Base-by-base conservation (phyloP, 2,329 filamentous ascomycete species). In the Alternaria consortialis region DNA sequence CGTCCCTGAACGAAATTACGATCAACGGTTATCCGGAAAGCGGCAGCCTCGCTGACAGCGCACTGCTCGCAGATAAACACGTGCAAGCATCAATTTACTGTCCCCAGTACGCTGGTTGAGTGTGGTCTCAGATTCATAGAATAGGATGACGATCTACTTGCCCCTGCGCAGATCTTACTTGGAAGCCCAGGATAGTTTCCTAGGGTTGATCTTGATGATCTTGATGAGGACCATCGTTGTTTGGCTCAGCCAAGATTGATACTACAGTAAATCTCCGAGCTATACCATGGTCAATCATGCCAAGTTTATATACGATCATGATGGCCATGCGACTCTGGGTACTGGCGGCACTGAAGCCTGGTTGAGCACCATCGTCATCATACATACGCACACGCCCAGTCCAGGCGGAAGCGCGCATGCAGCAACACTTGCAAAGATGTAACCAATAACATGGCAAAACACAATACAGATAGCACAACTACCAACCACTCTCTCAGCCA, bases 11-110 rank as follows among this genome's bases (percentile, higher is more conserved):
- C 34, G 36, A 51, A 36, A 51, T 56, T n/a, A 51, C 29, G 44
- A 56, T 43, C 36, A 51, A 20, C 53, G 34, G n/a, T 50, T 40
- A 36, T 56, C 25, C 39, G 46, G 46, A 50, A 37, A 37, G 29
- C 13, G 31, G 31, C 46, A 50, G 46, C 46, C 46, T 50, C 20
- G 23, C 32, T 36, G 32, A n/a, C 46, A n/a, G 31, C 13, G 32
- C 46, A 37, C 34, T n/a, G 46, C 31, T 34, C 46, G 15, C 11
- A 34, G 11, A 20, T 36, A 50, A 50, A 50, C 8, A 12, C 32
- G 8, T 25, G n/a, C 3, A 40, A 50, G 32, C 32, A 13, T 50
- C 20, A 27, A 3, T 37, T 50, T 27, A 6, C 20, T 25, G 46
- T 11, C 8, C 3, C 13, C 20, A 11, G 32, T 23, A 3, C 20